Conservation (phyloP, 257 asterid species). For the Solanum arcanum region DNA sequence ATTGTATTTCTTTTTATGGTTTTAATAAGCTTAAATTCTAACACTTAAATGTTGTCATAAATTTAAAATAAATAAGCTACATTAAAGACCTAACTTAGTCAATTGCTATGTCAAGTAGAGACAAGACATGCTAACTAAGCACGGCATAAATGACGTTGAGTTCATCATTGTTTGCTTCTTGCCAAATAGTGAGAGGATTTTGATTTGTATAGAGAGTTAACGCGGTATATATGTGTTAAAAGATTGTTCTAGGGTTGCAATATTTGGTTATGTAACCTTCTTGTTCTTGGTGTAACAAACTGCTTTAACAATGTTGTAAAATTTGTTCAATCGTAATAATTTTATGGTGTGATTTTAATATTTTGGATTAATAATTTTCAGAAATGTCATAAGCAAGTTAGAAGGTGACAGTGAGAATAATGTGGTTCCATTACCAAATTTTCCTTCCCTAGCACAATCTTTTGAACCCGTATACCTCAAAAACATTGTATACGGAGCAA, state of each 20-base stretch:
- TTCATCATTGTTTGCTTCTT: background rate
- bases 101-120: constrained; percentile 83
- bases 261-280: constrained; percentile 75
- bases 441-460: too few relatives aligned
- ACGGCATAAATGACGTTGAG: constrained; percentile 68
- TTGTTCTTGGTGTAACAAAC: constrained; percentile 75
- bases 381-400: too few relatives aligned
- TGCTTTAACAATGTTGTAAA: constrained; percentile 55
- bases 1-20: too few relatives aligned
- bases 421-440: too few relatives aligned
- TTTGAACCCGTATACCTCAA: too few relatives aligned
- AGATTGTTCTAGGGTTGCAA: constrained; percentile 81
- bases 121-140: constrained; percentile 65
- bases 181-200: background rate
- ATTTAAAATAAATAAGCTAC: too few relatives aligned
- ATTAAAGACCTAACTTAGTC: constrained; percentile 59
- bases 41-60: too few relatives aligned
- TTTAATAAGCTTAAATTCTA: too few relatives aligned
- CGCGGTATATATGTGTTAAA: constrained; percentile 12
- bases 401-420: too few relatives aligned
- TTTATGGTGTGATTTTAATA: background rate
- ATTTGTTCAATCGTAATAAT: constrained; percentile 33
- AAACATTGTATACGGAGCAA: too few relatives aligned
- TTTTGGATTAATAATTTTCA: too few relatives aligned
- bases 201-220: background rate